These are phyloP conservation scores for Metschnikowia vanudenii DNA, from an alignment of 805 yeast genomes.

Conservation along the genomic window DNA sequence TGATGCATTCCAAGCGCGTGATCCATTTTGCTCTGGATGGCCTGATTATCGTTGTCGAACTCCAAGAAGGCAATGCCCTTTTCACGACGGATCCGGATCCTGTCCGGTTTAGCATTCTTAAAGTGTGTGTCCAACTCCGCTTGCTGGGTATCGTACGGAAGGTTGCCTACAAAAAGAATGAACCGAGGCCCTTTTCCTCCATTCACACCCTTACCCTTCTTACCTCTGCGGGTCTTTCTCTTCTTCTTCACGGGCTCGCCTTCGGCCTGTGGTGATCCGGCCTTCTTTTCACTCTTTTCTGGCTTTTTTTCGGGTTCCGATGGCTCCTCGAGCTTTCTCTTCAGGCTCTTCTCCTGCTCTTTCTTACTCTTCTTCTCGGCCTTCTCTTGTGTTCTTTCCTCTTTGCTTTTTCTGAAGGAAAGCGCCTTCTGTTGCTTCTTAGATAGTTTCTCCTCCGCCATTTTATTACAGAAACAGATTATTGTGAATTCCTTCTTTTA, in stretches of 20 bases:
- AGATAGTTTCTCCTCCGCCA: slow-evolving; percentile 46
- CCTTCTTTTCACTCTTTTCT: neutral
- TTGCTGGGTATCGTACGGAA: slow-evolving; percentile 69
- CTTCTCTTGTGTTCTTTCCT: slow-evolving; percentile 37
- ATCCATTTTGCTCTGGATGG: slow-evolving; percentile 78
- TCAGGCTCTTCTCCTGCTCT: slow-evolving; percentile 12
- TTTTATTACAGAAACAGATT: neutral
- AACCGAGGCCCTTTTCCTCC: slow-evolving; percentile 60
- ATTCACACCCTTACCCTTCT: slow-evolving; percentile 59
- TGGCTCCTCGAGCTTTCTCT: slow-evolving; percentile 35
- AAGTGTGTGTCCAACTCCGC: slow-evolving; percentile 70
- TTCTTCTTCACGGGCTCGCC: slow-evolving; percentile 51
- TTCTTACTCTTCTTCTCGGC: slow-evolving; percentile 22
- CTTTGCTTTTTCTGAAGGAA: slow-evolving; percentile 49
- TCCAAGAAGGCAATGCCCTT: slow-evolving; percentile 93
- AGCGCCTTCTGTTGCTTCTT: slow-evolving; percentile 66
- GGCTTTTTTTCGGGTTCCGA: slow-evolving; percentile 20
- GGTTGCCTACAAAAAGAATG: slow-evolving; percentile 84
- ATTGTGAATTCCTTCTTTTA: neutral
- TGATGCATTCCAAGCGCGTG: slow-evolving; percentile 84
- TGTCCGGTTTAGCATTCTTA: slow-evolving; percentile 67
- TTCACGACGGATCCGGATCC: slow-evolving; percentile 73
- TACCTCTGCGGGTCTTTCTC: slow-evolving; percentile 75
- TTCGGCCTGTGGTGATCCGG: slow-evolving; percentile 11
- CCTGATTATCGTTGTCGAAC: slow-evolving; percentile 56